Evolutionary conservation across 805 yeast species (phyloP).

Genomic region (Pichia eremophila): DNA sequence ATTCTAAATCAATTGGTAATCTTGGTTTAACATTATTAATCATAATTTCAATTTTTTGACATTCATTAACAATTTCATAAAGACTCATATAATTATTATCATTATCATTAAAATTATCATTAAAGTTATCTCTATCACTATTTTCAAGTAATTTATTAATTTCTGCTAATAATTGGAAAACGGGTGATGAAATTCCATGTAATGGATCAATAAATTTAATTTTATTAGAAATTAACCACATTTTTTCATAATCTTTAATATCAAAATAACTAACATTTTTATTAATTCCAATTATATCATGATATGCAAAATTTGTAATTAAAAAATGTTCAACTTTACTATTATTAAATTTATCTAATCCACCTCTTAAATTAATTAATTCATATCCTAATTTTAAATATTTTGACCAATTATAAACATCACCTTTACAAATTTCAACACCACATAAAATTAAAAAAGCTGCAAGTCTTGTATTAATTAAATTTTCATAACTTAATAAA

Average conservation of each 20-base stretch:
- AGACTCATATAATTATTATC: constrained; percentile 3
- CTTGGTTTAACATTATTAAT: constrained; percentile 48
- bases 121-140: constrained; percentile 16
- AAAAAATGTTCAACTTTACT: constrained; percentile 62
- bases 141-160: constrained; percentile 47
- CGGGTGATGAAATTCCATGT: constrained; percentile 61
- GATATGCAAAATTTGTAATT: constrained; percentile 71
- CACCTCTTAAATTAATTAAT: constrained; percentile 53
- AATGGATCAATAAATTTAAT: constrained; percentile 53
- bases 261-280: constrained; percentile 61
- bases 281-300: constrained; percentile 59
- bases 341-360: constrained; percentile 40
- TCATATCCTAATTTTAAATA: constrained; percentile 59
- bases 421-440: constrained; percentile 80
- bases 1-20: constrained; percentile 27
- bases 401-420: constrained; percentile 65
- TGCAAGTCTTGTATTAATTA: constrained; percentile 44
- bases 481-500: constrained; percentile 22
- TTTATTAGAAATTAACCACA: constrained; percentile 32
- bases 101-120: not conserved
- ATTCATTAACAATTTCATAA: constrained; percentile 26
- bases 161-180: constrained; percentile 60
- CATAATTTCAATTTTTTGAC: constrained; percentile 36
- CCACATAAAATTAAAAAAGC: constrained; percentile 59
- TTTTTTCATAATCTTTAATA: constrained; percentile 45